Conservation (phyloP, 768 basidiomycete species). For the Mycena belliarum region DNA sequence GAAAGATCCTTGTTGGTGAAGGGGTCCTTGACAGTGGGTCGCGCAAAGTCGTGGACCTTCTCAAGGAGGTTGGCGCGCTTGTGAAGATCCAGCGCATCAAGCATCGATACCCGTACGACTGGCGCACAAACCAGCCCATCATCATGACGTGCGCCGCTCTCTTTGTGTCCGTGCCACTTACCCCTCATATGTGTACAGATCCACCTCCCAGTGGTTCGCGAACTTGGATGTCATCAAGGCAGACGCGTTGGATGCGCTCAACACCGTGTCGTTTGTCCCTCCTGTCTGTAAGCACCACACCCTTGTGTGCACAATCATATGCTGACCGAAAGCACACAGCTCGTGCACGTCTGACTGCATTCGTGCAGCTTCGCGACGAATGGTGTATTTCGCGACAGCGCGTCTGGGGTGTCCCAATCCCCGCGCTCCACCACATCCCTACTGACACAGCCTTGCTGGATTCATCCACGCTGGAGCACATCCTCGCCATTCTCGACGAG, state of each 20-base stretch:
- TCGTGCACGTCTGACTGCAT: conserved; percentile 84
- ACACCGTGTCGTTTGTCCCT: conserved; percentile 76
- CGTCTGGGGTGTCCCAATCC: conserved; percentile 97
- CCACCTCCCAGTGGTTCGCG: conserved; percentile 98
- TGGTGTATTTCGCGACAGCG: conserved; percentile 99
- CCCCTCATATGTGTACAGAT: conserved; percentile 41
- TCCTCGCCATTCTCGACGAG: conserved; percentile 68
- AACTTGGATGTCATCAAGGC: conserved; percentile 85
- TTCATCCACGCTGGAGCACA: conserved; percentile 65
- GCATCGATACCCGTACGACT: conserved; percentile 95
- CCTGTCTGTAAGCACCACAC: conserved; percentile 52
- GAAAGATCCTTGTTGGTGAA: conserved; percentile 57
- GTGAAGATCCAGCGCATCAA: conserved; percentile 69
- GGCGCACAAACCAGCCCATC: conserved; percentile 92
- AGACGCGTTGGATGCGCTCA: conserved; percentile 66
- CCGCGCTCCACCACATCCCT: conserved; percentile 70
- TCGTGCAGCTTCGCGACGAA: conserved; percentile 85
- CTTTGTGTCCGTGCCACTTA: background rate
- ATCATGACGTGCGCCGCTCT: conserved; percentile 71
- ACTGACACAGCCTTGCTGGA: conserved; percentile 69
- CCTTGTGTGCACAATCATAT: background rate
- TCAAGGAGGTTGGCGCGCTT: conserved; percentile 58
- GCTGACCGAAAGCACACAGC: conserved; percentile 45
- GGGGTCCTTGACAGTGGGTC: conserved; percentile 75
- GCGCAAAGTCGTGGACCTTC: conserved; percentile 60